Conservation (phyloP, 2,329 filamentous ascomycete genomes). For the Paraphoma sp. region DNA sequence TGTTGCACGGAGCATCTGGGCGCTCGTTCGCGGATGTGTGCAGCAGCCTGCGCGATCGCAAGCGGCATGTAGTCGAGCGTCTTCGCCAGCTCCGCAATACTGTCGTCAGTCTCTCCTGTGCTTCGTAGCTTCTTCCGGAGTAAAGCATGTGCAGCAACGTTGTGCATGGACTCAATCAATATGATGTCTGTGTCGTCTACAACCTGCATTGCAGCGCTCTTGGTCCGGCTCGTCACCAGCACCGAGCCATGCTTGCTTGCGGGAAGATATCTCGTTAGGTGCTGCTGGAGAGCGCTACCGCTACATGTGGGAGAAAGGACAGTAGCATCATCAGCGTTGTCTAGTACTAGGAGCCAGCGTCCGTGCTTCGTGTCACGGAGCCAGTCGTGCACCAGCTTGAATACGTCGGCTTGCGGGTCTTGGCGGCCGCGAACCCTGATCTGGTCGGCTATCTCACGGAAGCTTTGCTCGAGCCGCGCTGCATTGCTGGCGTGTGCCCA, state of each 20-base stretch:
- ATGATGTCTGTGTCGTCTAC: neutral
- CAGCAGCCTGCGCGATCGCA: neutral
- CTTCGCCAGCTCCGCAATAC: neutral
- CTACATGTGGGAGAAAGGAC: neutral
- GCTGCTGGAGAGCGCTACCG: neutral
- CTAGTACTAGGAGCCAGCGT: neutral
- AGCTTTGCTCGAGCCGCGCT: slow-evolving; percentile 19
- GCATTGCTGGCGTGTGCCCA: slow-evolving; percentile 2
- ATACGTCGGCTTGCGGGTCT: neutral
- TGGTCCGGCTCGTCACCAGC: neutral
- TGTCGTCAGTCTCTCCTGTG: neutral
- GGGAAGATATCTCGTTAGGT: neutral
- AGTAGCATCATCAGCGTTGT: neutral
- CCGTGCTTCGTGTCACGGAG: neutral
- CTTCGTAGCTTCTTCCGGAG: neutral
- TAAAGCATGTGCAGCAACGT: neutral
- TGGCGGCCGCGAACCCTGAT: neutral
- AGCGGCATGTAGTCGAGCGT: neutral
- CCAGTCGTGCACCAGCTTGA: neutral
- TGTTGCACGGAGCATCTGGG: neutral
- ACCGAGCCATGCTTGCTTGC: neutral
- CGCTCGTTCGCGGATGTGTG: neutral
- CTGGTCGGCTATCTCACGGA: slow-evolving; percentile 9
- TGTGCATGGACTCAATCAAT: neutral
- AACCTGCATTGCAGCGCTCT: neutral